These are phyloP conservation scores for Wickerhamomyces silvicola DNA, from an alignment of 805 yeast genomes.

Conservation along the genomic window DNA sequence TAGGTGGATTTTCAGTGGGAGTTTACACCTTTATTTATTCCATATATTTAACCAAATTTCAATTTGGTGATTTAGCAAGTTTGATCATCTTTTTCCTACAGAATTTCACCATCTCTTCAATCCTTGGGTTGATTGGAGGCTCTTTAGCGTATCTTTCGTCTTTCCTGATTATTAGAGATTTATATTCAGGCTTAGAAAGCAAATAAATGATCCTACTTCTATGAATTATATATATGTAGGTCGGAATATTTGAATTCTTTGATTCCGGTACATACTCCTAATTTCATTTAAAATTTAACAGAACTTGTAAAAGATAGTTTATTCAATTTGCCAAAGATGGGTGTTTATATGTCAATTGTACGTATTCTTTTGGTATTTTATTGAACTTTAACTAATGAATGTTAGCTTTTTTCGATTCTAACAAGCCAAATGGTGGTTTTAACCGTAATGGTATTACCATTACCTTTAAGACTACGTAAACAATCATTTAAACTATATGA, in stretches of 20 bases:
- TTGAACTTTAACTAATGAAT: too few relatives aligned
- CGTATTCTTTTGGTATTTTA: slow-evolving; percentile 22
- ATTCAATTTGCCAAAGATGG: slow-evolving; percentile 9
- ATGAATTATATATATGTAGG: too few relatives aligned
- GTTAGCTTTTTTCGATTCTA: slow-evolving; percentile 40
- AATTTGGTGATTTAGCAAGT: slow-evolving; percentile 23
- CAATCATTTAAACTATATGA: slow-evolving; percentile 33
- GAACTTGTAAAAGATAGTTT: too few relatives aligned
- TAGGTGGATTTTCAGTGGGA: slow-evolving; percentile 22
- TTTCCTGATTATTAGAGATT: slow-evolving; percentile 12
- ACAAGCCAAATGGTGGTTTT: slow-evolving; percentile 46
- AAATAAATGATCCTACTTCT: too few relatives aligned
- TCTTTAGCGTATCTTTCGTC: slow-evolving; percentile 15
- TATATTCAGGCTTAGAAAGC: slow-evolving; percentile 14
- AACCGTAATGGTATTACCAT: slow-evolving; percentile 45
- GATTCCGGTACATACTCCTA: background rate
- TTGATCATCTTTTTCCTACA: slow-evolving; percentile 18
- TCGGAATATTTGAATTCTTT: too few relatives aligned
- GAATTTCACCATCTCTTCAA: slow-evolving; percentile 17
- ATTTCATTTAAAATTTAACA: background rate
- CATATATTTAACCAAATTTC: slow-evolving; percentile 19
- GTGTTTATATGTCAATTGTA: slow-evolving; percentile 19
- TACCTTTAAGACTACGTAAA: slow-evolving; percentile 43
- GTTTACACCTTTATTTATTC: slow-evolving; percentile 20
- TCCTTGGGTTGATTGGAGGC: slow-evolving; percentile 21